These are phyloP conservation scores for Sclerotinia spermophila DNA, from an alignment of 2,329 filamentous ascomycete genomes.

Conservation along the genomic window DNA sequence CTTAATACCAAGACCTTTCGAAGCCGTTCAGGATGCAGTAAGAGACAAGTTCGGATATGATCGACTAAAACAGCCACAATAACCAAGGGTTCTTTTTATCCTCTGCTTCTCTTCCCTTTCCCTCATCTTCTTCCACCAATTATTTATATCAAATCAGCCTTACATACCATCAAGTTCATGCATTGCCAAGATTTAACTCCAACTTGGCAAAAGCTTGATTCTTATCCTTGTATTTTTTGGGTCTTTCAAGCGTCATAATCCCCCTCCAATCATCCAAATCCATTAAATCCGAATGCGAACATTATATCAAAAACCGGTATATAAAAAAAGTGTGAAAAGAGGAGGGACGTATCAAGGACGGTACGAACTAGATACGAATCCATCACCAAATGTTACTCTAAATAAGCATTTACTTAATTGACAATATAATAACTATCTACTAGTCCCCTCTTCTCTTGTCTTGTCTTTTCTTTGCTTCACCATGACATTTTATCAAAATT, in stretches of 20 bases:
- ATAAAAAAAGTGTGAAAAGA: not conserved
- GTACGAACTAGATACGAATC: not conserved
- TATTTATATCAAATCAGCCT: not conserved
- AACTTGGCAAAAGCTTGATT: conserved; percentile 31
- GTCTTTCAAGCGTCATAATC: conserved; percentile 18
- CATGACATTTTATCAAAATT: conserved; percentile 21
- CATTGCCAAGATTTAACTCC: not conserved
- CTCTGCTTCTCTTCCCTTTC: not conserved
- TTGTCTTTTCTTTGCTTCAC: not conserved
- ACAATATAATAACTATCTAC: not conserved
- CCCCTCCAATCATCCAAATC: not conserved
- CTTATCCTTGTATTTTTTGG: conserved; percentile 13
- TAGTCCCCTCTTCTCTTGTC: not conserved
- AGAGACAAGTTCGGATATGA: not conserved
- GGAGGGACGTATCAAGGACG: too few relatives aligned
- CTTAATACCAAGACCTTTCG: not conserved
- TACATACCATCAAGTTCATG: not conserved
- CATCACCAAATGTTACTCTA: not conserved
- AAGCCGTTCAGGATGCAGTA: not conserved
- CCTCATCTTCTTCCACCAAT: not conserved
- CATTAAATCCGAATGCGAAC: not conserved
- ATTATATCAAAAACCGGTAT: not conserved
- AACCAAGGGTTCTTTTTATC: not conserved
- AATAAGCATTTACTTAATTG: not conserved
- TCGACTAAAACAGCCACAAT: not conserved